phyloP scores from a whole-genome alignment of 1,284 basidiomycete genomes.

The Pholiota adiposa region DNA sequence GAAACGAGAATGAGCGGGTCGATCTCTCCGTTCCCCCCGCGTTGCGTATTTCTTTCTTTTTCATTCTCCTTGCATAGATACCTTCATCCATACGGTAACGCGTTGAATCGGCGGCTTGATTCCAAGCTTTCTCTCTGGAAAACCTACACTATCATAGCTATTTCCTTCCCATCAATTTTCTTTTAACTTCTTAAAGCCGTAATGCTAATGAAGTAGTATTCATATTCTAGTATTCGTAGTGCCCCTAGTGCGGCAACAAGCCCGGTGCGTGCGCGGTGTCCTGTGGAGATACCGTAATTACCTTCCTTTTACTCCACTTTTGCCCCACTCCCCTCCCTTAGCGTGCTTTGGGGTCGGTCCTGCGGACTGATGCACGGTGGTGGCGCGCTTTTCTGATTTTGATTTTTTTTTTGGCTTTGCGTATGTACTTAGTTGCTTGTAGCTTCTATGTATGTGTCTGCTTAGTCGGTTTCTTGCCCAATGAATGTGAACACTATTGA shows the following conservation, averaged over 20 bases:
- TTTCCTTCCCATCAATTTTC: neutral
- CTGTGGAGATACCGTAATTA: neutral
- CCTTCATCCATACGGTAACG: neutral
- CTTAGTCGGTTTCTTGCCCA: too few relatives aligned
- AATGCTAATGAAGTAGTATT: neutral
- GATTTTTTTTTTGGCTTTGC: neutral
- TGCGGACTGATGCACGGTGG: neutral
- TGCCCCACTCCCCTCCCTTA: neutral
- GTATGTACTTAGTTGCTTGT: neutral
- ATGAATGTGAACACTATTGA: too few relatives aligned
- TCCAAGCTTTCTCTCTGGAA: too few relatives aligned
- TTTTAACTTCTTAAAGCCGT: neutral
- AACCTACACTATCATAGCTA: neutral
- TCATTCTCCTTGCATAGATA: neutral
- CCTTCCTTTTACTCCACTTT: neutral
- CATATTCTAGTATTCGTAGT: neutral
- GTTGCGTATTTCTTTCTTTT: neutral
- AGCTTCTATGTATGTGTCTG: neutral
- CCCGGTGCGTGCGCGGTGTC: neutral
- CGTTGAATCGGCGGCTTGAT: neutral
- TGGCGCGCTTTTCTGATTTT: neutral
- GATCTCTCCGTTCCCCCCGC: slow-evolving; percentile 3
- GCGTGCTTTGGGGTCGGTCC: neutral
- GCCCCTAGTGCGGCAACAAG: neutral
- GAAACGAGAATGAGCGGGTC: slow-evolving; percentile 2